Conservation (phyloP, 176 grass and related monocot genomes). For the Canna indica region DNA sequence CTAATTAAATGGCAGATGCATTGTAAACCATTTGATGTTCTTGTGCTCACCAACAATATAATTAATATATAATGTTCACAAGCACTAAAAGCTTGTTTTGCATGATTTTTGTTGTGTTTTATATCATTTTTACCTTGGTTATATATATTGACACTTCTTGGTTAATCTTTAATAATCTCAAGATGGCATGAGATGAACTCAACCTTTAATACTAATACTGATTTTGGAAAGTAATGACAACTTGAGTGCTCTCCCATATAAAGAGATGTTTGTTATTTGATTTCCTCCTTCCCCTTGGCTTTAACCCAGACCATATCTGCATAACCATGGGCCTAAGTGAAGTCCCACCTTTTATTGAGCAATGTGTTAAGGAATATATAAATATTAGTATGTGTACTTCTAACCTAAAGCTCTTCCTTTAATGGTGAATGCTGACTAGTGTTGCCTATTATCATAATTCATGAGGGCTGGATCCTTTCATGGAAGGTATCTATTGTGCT, state of each 20-base stretch:
- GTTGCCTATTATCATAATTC: not conserved
- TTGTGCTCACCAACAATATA: too few relatives aligned
- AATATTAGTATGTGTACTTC: conserved; percentile 4
- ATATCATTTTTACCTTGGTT: too few relatives aligned
- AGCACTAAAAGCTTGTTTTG: too few relatives aligned
- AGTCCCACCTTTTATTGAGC: conserved; percentile 2
- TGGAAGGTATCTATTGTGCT: not conserved
- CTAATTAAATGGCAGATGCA: too few relatives aligned
- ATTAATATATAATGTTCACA: too few relatives aligned
- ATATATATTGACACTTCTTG: too few relatives aligned
- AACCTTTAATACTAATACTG: too few relatives aligned
- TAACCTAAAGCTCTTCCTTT: conserved; percentile 3
- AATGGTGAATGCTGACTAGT: not conserved
- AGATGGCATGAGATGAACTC: too few relatives aligned
- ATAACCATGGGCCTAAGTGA: conserved; percentile 6
- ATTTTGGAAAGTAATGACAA: too few relatives aligned
- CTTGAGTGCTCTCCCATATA: conserved; percentile 4
- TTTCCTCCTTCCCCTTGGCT: conserved; percentile 2
- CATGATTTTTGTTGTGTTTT: too few relatives aligned
- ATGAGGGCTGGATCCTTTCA: not conserved
- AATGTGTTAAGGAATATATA: not conserved
- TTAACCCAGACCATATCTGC: conserved; percentile 8
- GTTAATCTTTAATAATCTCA: too few relatives aligned
- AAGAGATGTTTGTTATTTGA: conserved; percentile 1
- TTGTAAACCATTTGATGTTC: too few relatives aligned